Conservation (phyloP, 306 rosid species). For the Fragaria nilgerrensis region DNA sequence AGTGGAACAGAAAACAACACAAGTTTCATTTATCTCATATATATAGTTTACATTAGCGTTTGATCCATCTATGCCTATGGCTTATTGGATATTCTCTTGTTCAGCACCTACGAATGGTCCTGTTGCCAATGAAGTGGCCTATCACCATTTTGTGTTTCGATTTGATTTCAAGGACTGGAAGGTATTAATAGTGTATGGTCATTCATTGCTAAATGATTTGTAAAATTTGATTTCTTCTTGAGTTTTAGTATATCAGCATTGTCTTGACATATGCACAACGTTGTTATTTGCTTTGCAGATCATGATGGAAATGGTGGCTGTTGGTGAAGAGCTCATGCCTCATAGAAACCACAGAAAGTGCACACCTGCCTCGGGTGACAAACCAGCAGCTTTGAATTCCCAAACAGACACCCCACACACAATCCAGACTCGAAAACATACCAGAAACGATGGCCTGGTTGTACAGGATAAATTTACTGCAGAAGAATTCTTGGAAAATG, state of each 20-base stretch:
- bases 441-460: background rate
- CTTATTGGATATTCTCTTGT: conserved; percentile 21
- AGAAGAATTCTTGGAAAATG: conserved; percentile 46
- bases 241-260: background rate
- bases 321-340: conserved; percentile 72
- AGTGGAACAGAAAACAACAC: conserved; percentile 25
- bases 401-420: conserved; percentile 25
- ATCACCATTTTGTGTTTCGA: conserved; percentile 70
- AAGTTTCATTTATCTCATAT: background rate
- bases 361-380: conserved; percentile 14
- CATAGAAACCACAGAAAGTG: conserved; percentile 31
- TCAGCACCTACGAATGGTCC: conserved; percentile 77
- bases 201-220: background rate
- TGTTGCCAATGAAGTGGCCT: conserved; percentile 35
- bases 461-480: conserved; percentile 25
- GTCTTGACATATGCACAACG: background rate
- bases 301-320: conserved; percentile 53
- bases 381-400: conserved; percentile 19
- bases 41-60: background rate
- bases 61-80: background rate
- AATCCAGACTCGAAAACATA: conserved; percentile 41
- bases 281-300: conserved; percentile 35
- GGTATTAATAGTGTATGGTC: conserved; percentile 31
- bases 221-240: background rate
- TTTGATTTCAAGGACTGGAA: conserved; percentile 68